Percentiles rank a stretch among this genome's conserved stretches.
phyloP scores from a whole-genome alignment of 2,329 filamentous ascomycete species.

The Cordyceps militaris region DNA sequence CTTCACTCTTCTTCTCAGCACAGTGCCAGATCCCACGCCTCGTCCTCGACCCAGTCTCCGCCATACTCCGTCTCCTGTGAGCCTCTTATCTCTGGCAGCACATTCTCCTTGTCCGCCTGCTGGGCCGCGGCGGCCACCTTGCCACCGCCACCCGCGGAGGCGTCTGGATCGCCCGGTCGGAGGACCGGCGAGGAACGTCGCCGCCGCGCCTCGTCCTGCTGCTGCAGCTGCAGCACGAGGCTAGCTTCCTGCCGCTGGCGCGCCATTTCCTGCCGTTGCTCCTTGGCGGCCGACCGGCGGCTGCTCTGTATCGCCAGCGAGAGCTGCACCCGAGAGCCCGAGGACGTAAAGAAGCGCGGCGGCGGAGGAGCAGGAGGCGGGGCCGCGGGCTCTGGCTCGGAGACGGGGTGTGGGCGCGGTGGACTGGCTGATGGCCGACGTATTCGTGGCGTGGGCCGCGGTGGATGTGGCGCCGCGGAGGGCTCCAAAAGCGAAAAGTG shows the following conservation, averaged over 20 bases:
- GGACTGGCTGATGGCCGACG: neutral
- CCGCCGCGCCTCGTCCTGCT: neutral
- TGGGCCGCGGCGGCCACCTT: neutral
- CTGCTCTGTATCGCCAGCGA: conserved; percentile 30
- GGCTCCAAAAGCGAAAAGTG: neutral
- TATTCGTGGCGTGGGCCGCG: neutral
- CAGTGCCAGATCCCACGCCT: conserved; percentile 22
- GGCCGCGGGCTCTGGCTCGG: neutral
- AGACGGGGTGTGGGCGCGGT: neutral
- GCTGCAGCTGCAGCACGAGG: neutral
- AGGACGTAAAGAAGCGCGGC: conserved; percentile 31
- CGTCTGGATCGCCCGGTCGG: neutral
- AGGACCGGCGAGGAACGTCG: neutral
- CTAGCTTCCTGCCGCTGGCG: conserved; percentile 18
- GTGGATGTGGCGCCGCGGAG: neutral
- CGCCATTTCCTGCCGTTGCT: conserved; percentile 24
- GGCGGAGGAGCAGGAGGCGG: neutral
- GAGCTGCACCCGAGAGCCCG: conserved; percentile 28
- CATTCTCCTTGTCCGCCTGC: conserved; percentile 8
- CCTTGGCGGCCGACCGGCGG: conserved; percentile 26
- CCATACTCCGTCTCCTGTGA: conserved; percentile 35
- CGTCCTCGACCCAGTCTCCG: conserved; percentile 32
- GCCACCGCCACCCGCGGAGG: neutral
- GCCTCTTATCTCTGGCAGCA: conserved; percentile 10
- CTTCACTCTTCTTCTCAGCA: neutral